Evolutionary conservation across 306 rosid species (phyloP).

Genomic region (Ormosia semicastrata): DNA sequence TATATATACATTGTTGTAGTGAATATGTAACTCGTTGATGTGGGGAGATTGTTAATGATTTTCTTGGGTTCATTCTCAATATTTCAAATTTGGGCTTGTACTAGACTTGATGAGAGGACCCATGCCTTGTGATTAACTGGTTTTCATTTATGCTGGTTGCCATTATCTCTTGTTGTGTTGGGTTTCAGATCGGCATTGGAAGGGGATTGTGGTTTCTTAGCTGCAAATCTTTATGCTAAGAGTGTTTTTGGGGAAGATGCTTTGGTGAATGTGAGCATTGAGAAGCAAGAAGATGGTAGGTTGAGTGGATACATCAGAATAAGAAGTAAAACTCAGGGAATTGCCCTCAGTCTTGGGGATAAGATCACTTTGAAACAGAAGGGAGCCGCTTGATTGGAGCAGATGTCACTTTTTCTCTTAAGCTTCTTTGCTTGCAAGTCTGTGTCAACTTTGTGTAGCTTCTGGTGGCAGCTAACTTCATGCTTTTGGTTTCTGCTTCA

Average conservation of each 20-base stretch:
- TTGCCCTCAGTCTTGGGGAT: slow-evolving; percentile 97
- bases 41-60: neutral
- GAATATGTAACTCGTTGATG: neutral
- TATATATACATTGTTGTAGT: no score
- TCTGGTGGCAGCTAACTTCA: slow-evolving; percentile 30
- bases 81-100: no score
- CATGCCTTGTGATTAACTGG: slow-evolving; percentile 16
- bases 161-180: neutral
- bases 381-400: slow-evolving; percentile 59
- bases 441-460: slow-evolving; percentile 44
- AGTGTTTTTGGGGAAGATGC: slow-evolving; percentile 99
- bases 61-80: neutral
- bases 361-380: slow-evolving; percentile 98
- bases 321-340: slow-evolving; percentile 99
- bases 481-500: slow-evolving; percentile 27
- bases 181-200: slow-evolving; percentile 79
- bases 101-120: neutral
- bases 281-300: slow-evolving; percentile 85
- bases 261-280: slow-evolving; percentile 89
- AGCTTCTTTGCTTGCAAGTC: slow-evolving; percentile 30
- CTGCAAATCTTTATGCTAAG: slow-evolving; percentile 94
- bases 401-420: neutral
- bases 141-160: slow-evolving; percentile 2
- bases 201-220: slow-evolving; percentile 96
- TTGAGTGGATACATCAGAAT: slow-evolving; percentile 95